Conservation (phyloP, 306 rosid genomes). For the Hippophae rhamnoides region DNA sequence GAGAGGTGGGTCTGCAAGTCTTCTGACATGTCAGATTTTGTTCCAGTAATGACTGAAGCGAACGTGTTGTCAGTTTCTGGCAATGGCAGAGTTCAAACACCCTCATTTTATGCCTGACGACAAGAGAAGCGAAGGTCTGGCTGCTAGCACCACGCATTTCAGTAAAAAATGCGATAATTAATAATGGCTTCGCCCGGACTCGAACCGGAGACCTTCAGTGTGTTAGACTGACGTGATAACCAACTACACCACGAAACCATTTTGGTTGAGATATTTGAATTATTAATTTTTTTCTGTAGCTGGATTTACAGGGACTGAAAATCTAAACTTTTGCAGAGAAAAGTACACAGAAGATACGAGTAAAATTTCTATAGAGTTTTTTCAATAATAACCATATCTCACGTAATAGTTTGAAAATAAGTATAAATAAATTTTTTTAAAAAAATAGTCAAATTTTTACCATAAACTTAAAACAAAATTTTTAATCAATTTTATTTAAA, state of each 20-base stretch:
- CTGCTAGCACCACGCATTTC: not conserved
- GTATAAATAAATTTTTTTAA: too few species aligned
- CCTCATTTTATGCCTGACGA: not conserved
- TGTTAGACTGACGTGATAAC: slow-evolving; percentile 99
- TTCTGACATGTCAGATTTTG: slow-evolving; percentile 4
- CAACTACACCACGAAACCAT: slow-evolving; percentile 59
- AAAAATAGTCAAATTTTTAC: too few species aligned
- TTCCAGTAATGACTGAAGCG: not conserved
- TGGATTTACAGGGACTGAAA: not conserved
- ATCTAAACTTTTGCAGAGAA: too few species aligned
- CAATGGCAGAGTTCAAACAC: not conserved
- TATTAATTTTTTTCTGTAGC: not conserved
- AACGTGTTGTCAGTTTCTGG: slow-evolving; percentile 1
- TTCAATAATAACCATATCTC: too few species aligned
- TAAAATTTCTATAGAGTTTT: too few species aligned
- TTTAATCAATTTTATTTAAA: too few species aligned
- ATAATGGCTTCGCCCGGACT: slow-evolving; percentile 9
- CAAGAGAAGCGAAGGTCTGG: not conserved
- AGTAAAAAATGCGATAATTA: not conserved
- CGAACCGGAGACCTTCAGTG: slow-evolving; percentile 38
- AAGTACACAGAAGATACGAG: too few species aligned
- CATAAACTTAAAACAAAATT: too few species aligned
- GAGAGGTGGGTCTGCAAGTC: slow-evolving; percentile 1
- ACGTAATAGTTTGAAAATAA: too few species aligned
- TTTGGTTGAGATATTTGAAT: not conserved